A percentile compares a stretch with the other conserved stretches of the same genome.
Conservation (phyloP, 2,329 filamentous ascomycete species). For the Cordyceps fumosorosea region DNA sequence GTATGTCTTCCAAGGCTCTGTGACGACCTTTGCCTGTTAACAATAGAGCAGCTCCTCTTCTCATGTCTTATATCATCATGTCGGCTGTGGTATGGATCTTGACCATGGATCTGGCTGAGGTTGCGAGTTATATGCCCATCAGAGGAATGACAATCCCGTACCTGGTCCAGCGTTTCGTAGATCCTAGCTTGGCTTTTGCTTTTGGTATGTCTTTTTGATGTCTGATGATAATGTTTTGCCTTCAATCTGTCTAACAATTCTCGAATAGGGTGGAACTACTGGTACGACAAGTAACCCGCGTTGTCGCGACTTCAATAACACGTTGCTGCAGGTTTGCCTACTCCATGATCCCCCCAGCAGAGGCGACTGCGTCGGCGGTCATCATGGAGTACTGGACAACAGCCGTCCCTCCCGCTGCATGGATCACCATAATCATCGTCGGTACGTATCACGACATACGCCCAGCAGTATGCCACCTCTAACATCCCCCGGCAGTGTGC, state of each 20-base stretch:
- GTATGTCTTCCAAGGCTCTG: background rate
- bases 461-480: background rate
- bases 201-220: conserved; percentile 10
- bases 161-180: conserved; percentile 40
- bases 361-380: conserved; percentile 27
- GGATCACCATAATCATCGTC: conserved; percentile 33
- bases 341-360: conserved; percentile 17
- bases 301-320: background rate
- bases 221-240: background rate
- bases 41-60: conserved; percentile 14
- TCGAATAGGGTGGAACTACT: conserved; percentile 30
- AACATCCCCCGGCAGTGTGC: conserved; percentile 8
- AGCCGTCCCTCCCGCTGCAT: conserved; percentile 31
- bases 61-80: conserved; percentile 29
- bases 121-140: conserved; percentile 43
- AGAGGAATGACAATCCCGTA: conserved; percentile 33
- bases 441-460: background rate
- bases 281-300: conserved; percentile 16
- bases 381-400: conserved; percentile 29
- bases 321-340: conserved; percentile 4
- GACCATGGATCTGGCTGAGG: conserved; percentile 38
- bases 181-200: conserved; percentile 45
- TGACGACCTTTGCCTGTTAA: conserved; percentile 13
- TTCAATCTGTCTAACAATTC: background rate
- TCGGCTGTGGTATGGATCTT: conserved; percentile 27